Conservation (phyloP, 2,329 filamentous ascomycete species). For the Paracamarosporium sp. region DNA sequence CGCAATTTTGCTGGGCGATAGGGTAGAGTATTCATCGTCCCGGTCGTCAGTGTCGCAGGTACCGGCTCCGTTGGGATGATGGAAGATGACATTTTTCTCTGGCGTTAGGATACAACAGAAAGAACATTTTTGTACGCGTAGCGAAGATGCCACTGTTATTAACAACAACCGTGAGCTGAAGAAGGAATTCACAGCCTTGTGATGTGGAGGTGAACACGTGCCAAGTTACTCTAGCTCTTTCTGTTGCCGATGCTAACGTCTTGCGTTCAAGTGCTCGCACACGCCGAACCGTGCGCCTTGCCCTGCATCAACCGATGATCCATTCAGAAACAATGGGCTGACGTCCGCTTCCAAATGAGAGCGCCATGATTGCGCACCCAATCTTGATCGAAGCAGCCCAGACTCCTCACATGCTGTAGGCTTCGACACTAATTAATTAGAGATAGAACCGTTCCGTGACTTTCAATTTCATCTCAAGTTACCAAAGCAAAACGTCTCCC, state of each 20-base stretch:
- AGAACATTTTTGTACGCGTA: not conserved
- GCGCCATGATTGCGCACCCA: too few relatives aligned
- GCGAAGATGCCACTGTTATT: not conserved
- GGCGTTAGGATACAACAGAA: not conserved
- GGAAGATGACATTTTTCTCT: not conserved
- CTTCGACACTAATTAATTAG: too few relatives aligned
- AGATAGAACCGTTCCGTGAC: too few relatives aligned
- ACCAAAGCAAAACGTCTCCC: too few relatives aligned
- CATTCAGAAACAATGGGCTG: too few relatives aligned
- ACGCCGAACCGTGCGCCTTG: too few relatives aligned
- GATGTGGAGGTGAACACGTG: not conserved
- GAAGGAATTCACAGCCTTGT: not conserved
- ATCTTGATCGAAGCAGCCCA: too few relatives aligned
- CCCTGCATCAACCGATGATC: not conserved
- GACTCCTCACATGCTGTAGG: too few relatives aligned
- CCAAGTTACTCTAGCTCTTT: not conserved
- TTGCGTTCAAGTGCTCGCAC: not conserved
- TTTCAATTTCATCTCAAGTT: too few relatives aligned
- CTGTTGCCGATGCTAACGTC: not conserved
- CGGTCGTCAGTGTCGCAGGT: not conserved
- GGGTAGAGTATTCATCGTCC: not conserved
- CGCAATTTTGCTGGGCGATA: slow-evolving; percentile 3
- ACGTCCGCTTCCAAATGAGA: too few relatives aligned
- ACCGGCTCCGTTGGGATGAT: not conserved
- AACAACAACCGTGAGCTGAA: not conserved